Evolutionary conservation across 2,329 filamentous ascomycete genomes (phyloP).

Genomic region (Paecilomyces niveus): DNA sequence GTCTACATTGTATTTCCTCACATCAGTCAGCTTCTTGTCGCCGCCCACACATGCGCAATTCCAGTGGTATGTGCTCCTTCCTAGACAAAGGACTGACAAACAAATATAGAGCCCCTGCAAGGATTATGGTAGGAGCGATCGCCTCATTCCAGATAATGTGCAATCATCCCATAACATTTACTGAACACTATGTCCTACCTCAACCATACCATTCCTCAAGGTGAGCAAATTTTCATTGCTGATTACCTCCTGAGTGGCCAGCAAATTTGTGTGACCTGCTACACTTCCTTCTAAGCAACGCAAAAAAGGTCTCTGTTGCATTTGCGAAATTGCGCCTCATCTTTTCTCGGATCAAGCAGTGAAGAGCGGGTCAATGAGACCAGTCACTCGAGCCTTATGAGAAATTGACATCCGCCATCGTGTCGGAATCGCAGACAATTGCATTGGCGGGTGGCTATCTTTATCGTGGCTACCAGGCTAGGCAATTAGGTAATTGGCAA

Average conservation of each 20-base stretch:
- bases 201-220: not conserved
- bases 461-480: not conserved
- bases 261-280: not conserved
- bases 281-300: not conserved
- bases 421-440: not conserved
- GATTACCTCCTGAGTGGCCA: not conserved
- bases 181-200: not conserved
- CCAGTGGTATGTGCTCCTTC: not conserved
- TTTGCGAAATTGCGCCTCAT: not conserved
- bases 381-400: not conserved
- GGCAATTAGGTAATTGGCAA: not conserved
- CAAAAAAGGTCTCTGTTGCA: not conserved
- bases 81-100: not conserved
- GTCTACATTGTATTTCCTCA: not conserved
- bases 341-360: not conserved
- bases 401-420: not conserved
- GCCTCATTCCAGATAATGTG: not conserved
- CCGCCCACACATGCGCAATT: no score
- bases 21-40: not conserved
- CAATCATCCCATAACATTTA: not conserved
- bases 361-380: not conserved
- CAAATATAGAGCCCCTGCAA: not conserved
- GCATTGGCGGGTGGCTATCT: not conserved
- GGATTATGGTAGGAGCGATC: not conserved
- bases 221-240: not conserved